phyloP scores from a whole-genome alignment of 257 asterid genomes.

The Eucommia ulmoides region DNA sequence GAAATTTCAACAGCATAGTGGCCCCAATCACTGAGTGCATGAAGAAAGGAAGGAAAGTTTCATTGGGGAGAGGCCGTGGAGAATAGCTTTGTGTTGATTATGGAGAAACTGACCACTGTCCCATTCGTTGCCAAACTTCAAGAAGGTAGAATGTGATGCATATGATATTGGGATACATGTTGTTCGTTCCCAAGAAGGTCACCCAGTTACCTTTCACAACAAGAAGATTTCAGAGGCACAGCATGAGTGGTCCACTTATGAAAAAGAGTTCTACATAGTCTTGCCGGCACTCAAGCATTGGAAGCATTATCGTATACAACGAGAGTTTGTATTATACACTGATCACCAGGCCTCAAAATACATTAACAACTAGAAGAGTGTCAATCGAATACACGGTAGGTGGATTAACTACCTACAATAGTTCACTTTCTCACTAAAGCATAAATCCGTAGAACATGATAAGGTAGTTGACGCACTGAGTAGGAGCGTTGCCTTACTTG shows the following conservation, averaged over 20 bases:
- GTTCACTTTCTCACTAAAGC: background rate
- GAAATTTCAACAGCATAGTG: background rate
- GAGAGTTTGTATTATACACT: background rate
- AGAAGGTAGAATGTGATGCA: background rate
- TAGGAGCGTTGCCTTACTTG: background rate
- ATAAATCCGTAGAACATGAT: background rate
- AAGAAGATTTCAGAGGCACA: background rate
- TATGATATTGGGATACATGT: background rate
- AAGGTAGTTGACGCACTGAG: background rate
- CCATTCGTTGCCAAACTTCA: background rate
- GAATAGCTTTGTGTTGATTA: background rate
- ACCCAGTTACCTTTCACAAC: background rate
- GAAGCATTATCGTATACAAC: background rate
- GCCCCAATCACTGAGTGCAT: background rate
- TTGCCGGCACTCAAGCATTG: slow-evolving; percentile 1
- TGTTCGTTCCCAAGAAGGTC: background rate
- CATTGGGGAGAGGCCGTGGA: background rate
- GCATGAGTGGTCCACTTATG: slow-evolving; percentile 1
- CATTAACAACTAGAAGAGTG: background rate
- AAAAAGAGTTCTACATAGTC: background rate
- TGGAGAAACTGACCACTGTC: background rate
- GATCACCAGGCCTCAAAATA: background rate
- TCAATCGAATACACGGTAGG: background rate
- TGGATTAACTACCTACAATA: background rate
- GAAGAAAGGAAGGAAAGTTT: background rate